Evolutionary conservation across 1,139 yeast genomes (phyloP).

Genomic region (Yamadazyma triangularis): DNA sequence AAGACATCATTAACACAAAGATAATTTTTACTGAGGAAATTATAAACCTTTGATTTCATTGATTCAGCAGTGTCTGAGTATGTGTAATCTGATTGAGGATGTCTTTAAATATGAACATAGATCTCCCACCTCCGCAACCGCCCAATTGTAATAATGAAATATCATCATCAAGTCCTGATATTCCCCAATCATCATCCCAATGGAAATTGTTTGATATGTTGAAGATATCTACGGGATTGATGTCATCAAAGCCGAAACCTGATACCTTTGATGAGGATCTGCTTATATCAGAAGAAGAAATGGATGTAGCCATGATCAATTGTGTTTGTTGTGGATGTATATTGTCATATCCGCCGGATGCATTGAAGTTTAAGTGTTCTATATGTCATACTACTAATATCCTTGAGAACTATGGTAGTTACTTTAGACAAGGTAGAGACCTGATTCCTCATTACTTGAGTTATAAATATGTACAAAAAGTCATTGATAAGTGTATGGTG

Average conservation of each 20-base stretch:
- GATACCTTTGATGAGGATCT: slow-evolving; percentile 1
- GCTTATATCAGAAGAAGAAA: slow-evolving; percentile 7
- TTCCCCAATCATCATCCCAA: slow-evolving; percentile 12
- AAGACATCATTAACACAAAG: too few species aligned
- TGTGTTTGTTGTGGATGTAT: slow-evolving; percentile 61
- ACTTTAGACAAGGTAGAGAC: slow-evolving; percentile 2
- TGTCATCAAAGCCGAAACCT: slow-evolving; percentile 3
- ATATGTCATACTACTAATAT: slow-evolving; percentile 51
- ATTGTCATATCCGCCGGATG: slow-evolving; percentile 43
- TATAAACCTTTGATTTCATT: too few species aligned
- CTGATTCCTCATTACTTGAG: slow-evolving; percentile 20
- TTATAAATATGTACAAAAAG: slow-evolving; percentile 19
- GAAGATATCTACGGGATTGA: slow-evolving; percentile 9
- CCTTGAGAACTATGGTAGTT: slow-evolving; percentile 11
- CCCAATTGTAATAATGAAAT: slow-evolving; percentile 1
- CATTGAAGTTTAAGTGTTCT: slow-evolving; percentile 52
- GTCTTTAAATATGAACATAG: neutral
- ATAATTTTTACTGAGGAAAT: too few species aligned
- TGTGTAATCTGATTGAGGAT: too few species aligned
- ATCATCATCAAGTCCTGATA: slow-evolving; percentile 10
- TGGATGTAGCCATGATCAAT: slow-evolving; percentile 16
- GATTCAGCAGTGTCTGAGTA: too few species aligned
- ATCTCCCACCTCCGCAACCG: slow-evolving; percentile 1
- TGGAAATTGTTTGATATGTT: slow-evolving; percentile 22
- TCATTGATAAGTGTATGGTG: slow-evolving; percentile 26